phyloP scores from a whole-genome alignment of 2,329 filamentous ascomycete species.

The Fusarium transvaalense region DNA sequence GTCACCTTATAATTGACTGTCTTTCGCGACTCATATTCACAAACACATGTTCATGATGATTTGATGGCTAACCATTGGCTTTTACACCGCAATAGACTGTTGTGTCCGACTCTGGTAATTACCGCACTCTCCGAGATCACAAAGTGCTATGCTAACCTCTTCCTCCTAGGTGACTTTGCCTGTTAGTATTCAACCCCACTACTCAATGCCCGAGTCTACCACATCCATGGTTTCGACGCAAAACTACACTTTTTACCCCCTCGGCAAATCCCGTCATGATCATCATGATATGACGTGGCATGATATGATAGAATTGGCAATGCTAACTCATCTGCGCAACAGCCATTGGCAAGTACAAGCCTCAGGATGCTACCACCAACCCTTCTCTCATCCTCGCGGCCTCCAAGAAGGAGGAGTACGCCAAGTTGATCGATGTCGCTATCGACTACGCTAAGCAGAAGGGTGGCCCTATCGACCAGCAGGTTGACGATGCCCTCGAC shows the following conservation, averaged over 20 bases:
- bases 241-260: conserved; percentile 4
- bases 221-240: conserved; percentile 6
- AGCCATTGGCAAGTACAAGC: conserved; percentile 99
- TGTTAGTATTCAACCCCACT: conserved; percentile 66
- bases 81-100: conserved; percentile 73
- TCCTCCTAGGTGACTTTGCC: conserved; percentile 76
- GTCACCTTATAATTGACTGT: neutral
- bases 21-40: neutral
- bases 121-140: conserved; percentile 46
- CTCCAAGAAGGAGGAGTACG: conserved; percentile 98
- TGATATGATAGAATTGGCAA: conserved; percentile 26
- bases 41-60: conserved; percentile 5
- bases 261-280: conserved; percentile 18
- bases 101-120: conserved; percentile 94
- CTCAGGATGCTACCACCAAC: conserved; percentile 99
- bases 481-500: conserved; percentile 93
- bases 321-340: conserved; percentile 51
- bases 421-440: conserved; percentile 87
- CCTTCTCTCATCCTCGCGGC: conserved; percentile 98
- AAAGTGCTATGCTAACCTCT: conserved; percentile 50
- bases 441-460: conserved; percentile 86
- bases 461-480: conserved; percentile 76
- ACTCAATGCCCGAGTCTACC: conserved; percentile 17
- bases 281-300: conserved; percentile 23
- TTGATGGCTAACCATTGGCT: conserved; percentile 44